phyloP scores from a whole-genome alignment of 148 eudicot genomes.

The Rhododendron ovatum region DNA sequence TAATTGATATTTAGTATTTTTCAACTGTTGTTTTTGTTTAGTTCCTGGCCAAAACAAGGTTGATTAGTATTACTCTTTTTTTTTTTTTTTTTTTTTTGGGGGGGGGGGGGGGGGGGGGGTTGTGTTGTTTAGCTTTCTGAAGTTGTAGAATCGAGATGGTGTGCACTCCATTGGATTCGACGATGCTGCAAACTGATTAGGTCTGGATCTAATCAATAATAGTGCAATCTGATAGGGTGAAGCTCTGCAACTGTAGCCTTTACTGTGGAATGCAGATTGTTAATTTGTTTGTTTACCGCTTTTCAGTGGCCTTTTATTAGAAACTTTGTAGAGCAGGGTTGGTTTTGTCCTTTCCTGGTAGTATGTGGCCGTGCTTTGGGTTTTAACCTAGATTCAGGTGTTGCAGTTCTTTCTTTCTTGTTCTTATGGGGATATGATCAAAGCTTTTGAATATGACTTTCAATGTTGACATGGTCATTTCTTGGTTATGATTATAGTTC shows the following conservation, averaged over 20 bases:
- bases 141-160: slow-evolving; percentile 64
- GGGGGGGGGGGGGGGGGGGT: neutral
- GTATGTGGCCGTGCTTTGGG: neutral
- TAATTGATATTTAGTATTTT: too few relatives aligned
- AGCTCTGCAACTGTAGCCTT: neutral
- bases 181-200: slow-evolving; percentile 64
- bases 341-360: neutral
- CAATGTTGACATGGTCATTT: neutral
- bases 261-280: neutral
- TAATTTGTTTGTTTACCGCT: neutral
- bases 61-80: neutral
- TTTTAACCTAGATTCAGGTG: neutral
- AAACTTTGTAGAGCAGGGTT: neutral
- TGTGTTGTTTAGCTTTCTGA: slow-evolving; percentile 50
- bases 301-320: neutral
- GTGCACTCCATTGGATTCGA: slow-evolving; percentile 72
- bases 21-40: neutral
- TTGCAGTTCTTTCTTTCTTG: neutral
- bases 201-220: slow-evolving; percentile 13
- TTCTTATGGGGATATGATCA: neutral
- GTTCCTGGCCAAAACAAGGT: neutral
- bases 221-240: neutral
- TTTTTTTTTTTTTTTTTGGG: too few relatives aligned
- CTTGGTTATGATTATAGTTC: neutral
- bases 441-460: neutral